Conservation (phyloP, 2,329 filamentous ascomycete genomes). For the Epichloe coenophiala region DNA sequence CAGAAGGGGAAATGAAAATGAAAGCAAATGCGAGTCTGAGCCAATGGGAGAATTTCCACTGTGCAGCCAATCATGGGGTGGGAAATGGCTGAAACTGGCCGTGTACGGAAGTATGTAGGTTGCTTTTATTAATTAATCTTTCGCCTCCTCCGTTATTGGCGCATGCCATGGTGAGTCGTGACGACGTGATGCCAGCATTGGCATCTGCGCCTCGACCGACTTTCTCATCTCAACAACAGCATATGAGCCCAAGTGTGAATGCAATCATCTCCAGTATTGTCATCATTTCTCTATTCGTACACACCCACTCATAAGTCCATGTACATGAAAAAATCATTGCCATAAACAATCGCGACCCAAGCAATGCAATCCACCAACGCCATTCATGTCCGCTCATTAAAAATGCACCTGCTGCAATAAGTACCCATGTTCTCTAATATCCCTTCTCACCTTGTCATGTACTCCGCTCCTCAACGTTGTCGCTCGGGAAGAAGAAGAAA, state of each 20-base stretch:
- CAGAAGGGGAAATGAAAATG: too few species aligned
- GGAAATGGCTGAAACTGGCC: neutral
- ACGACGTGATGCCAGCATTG: too few species aligned
- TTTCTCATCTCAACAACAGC: too few species aligned
- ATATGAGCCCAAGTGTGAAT: too few species aligned
- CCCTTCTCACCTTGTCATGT: neutral
- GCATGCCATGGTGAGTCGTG: too few species aligned
- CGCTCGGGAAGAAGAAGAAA: too few species aligned
- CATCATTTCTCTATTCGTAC: neutral
- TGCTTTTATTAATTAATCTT: too few species aligned
- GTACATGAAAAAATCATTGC: neutral
- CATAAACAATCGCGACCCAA: neutral
- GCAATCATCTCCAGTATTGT: neutral
- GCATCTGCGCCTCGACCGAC: too few species aligned
- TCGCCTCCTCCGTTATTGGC: too few species aligned
- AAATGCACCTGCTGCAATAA: neutral
- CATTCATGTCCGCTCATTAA: neutral
- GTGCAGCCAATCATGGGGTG: neutral
- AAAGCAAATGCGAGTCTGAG: too few species aligned
- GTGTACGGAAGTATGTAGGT: neutral
- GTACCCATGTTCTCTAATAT: neutral
- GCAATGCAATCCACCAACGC: neutral
- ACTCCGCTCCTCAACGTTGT: neutral
- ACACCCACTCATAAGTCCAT: neutral
- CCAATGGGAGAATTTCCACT: neutral